These are phyloP conservation scores for Solanum hybrid DNA, from an alignment of 305 asterid genomes.

Conservation along the genomic window DNA sequence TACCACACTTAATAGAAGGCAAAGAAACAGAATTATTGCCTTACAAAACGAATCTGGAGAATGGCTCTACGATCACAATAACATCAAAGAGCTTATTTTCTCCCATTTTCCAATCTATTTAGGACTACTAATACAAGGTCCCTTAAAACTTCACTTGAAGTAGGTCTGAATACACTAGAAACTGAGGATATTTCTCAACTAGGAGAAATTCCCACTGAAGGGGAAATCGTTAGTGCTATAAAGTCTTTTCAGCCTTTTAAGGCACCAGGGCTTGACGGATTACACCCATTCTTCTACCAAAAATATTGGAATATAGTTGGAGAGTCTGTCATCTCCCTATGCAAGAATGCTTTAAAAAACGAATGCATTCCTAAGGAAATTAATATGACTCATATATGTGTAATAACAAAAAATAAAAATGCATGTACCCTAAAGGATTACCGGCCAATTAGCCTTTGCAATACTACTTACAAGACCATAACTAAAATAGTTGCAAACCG, in stretches of 20 bases:
- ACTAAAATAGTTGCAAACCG: not conserved
- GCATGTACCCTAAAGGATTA: not conserved
- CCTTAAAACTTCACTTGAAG: too few species aligned
- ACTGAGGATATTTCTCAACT: not conserved
- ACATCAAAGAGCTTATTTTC: too few species aligned
- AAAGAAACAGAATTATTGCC: too few species aligned
- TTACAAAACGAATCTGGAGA: too few species aligned
- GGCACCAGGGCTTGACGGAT: not conserved
- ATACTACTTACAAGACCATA: not conserved
- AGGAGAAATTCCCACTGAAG: not conserved
- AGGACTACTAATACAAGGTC: too few species aligned
- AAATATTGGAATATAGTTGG: not conserved
- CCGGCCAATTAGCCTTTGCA: not conserved
- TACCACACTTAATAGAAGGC: too few species aligned
- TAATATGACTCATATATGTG: not conserved
- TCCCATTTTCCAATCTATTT: too few species aligned
- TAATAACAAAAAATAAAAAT: not conserved
- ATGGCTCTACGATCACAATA: too few species aligned
- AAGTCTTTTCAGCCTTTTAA: not conserved
- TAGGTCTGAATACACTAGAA: too few species aligned
- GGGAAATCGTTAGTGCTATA: not conserved
- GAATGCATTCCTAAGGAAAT: not conserved
- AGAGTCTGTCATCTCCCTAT: not conserved
- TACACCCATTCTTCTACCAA: not conserved
- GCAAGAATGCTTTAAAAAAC: not conserved